A percentile compares a stretch with the other conserved stretches of the same genome.
These are phyloP conservation scores for Chlamydomonas asymmetrica DNA, from an alignment of 139 green algal species.

Conservation along the genomic window DNA sequence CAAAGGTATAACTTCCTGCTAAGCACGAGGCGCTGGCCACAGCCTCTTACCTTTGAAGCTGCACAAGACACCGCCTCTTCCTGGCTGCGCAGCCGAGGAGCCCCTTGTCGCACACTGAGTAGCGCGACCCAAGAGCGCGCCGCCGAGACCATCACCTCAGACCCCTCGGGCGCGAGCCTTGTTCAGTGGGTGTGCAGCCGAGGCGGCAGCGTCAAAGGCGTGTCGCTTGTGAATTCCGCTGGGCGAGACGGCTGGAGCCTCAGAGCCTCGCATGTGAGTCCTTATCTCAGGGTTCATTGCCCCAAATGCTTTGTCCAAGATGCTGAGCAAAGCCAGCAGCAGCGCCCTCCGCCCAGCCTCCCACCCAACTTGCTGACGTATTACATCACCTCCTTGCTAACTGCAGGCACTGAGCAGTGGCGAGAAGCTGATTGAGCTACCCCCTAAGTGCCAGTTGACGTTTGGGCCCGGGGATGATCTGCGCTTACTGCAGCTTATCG, in stretches of 20 bases:
- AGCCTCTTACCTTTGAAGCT: too few species aligned
- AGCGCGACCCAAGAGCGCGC: too few species aligned
- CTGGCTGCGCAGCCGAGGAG: too few species aligned
- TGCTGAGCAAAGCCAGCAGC: not conserved
- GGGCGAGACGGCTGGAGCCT: slow-evolving; percentile 40
- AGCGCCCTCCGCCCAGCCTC: not conserved
- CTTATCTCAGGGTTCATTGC: not conserved
- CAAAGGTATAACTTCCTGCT: too few species aligned
- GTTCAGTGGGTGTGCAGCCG: slow-evolving; percentile 14
- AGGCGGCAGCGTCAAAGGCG: slow-evolving; percentile 20
- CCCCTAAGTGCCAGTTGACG: slow-evolving; percentile 57
- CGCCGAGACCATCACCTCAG: too few species aligned
- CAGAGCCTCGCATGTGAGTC: slow-evolving; percentile 4
- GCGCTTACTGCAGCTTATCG: slow-evolving; percentile 60
- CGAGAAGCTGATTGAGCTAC: slow-evolving; percentile 34
- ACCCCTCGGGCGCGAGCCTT: too few species aligned
- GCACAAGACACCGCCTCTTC: too few species aligned
- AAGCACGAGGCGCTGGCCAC: too few species aligned
- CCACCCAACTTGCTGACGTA: not conserved
- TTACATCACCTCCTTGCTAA: not conserved
- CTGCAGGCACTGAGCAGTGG: slow-evolving; percentile 9
- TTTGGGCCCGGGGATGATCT: slow-evolving; percentile 57
- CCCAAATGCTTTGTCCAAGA: not conserved
- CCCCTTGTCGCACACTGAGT: too few species aligned
- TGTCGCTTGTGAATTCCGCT: slow-evolving; percentile 13